Evolutionary conservation across 352 stramenopile genomes (phyloP).

Genomic region (Thalassiosira mediterranea): DNA sequence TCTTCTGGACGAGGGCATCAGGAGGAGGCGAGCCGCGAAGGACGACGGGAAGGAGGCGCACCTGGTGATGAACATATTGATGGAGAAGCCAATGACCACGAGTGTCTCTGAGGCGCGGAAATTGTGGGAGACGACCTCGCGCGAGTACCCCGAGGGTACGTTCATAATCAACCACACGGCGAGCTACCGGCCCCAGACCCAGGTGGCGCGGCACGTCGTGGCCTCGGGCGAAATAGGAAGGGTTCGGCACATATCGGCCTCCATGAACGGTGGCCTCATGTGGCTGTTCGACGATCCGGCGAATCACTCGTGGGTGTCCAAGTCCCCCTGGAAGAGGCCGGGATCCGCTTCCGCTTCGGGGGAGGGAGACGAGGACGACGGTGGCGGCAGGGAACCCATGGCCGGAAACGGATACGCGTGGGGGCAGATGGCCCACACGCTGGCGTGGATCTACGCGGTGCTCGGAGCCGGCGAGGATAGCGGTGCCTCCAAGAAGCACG

Average conservation of each 20-base stretch:
- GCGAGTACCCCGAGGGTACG: slow-evolving; percentile 32
- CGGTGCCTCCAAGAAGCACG: background rate
- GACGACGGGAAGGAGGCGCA: slow-evolving; percentile 20
- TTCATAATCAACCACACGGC: slow-evolving; percentile 61
- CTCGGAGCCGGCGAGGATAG: slow-evolving; percentile 16
- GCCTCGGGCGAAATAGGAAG: slow-evolving; percentile 29
- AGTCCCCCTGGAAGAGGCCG: slow-evolving; percentile 24
- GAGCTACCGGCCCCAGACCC: slow-evolving; percentile 45
- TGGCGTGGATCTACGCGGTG: slow-evolving; percentile 56
- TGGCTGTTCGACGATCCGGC: slow-evolving; percentile 57
- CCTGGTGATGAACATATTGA: slow-evolving; percentile 47
- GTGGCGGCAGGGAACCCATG: slow-evolving; percentile 20
- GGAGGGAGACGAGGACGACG: slow-evolving; percentile 6
- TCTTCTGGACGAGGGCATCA: slow-evolving; percentile 37
- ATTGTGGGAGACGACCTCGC: slow-evolving; percentile 32
- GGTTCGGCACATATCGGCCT: slow-evolving; percentile 46
- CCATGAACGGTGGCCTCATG: slow-evolving; percentile 48
- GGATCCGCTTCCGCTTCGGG: background rate
- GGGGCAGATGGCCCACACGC: slow-evolving; percentile 47
- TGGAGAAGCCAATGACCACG: slow-evolving; percentile 65
- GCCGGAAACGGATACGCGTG: slow-evolving; percentile 56
- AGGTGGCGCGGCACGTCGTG: slow-evolving; percentile 34
- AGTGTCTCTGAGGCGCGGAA: slow-evolving; percentile 34
- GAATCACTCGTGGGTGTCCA: slow-evolving; percentile 48
- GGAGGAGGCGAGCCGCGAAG: slow-evolving; percentile 25